phyloP scores from a whole-genome alignment of 805 yeast species.

The Alloascoidea hylecoeti region DNA sequence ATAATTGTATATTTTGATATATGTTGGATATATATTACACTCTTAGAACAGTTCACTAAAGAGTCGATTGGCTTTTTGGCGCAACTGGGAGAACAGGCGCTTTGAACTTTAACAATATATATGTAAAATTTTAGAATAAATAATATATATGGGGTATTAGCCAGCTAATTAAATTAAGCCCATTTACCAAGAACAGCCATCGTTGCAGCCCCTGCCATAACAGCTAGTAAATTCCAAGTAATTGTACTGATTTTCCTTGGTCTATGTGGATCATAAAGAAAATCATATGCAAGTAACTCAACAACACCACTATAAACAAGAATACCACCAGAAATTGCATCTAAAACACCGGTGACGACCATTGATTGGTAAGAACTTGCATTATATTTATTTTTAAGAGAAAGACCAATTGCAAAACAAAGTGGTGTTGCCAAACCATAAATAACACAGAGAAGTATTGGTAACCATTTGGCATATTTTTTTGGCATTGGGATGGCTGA shows the following conservation, averaged over 20 bases:
- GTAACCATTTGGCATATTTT: conserved; percentile 27
- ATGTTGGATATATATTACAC: too few species aligned
- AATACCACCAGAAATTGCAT: conserved; percentile 60
- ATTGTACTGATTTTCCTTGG: conserved; percentile 26
- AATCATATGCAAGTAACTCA: conserved; percentile 64
- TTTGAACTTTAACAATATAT: too few species aligned
- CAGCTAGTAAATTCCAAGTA: conserved; percentile 23
- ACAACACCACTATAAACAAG: conserved; percentile 60
- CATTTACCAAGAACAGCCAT: conserved; percentile 70
- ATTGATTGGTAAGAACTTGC: conserved; percentile 38
- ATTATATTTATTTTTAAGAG: conserved; percentile 44
- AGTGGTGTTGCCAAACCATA: conserved; percentile 55
- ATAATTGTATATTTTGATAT: too few species aligned
- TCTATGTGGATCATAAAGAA: conserved; percentile 29
- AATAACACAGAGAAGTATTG: conserved; percentile 34
- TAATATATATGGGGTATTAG: too few species aligned
- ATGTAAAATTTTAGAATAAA: too few species aligned
- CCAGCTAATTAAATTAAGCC: too few species aligned
- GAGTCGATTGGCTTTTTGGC: too few species aligned
- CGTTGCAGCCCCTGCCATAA: conserved; percentile 45
- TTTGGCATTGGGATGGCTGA: conserved; percentile 44
- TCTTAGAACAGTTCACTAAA: too few species aligned
- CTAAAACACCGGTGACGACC: conserved; percentile 50
- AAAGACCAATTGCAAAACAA: conserved; percentile 58
- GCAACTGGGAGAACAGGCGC: too few species aligned